Evolutionary conservation across 2,329 filamentous ascomycete genomes (phyloP), one percentile per base, ranked within the genome.

Genomic region (Xylaria sp.): DNA sequence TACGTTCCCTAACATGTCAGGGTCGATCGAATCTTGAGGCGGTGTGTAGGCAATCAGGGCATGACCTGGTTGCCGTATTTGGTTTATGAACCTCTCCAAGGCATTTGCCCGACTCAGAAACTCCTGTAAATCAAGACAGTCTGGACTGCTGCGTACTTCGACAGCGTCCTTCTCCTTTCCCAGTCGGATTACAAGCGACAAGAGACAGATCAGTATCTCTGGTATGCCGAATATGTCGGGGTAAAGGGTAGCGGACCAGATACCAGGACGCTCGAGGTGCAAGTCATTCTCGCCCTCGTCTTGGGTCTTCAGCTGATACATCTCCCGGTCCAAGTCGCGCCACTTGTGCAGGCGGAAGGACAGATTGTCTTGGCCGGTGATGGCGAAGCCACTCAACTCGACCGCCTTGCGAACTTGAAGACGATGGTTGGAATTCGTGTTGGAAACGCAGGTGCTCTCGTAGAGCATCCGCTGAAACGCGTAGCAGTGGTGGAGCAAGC

Each of bases 401-500:
- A 64, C 56, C 1, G 57, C 63, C 20, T 52, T 49, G 16, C 56
- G 59, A 13, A 64, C 61, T 17, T 58, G 47, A 7, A 34, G 47
- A 2, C 63, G 54, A 11, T 64, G 61, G 13, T 46, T 48, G 2
- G 59, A 60, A 3, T 61, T 55, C 1, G 43, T 48, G 19, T 45
- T 48, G 5, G 50, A 56, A 1, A 69, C 62, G n/a, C 67, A 70
- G 1, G 66, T 69, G 42, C 70, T 76, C 57, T 76, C 73, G 54
- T 76, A 67, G 38, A 75, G 65, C 11, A 76, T 66, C 1, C 73
- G 66, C 48, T 71, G 65, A 44, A 70, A 76, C 2, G 63, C 68
- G 52, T 76, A 76, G 55, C 71, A 75, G 50, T 76, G 74, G 60
- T 76, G 74, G 1, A 77, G 66, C 2, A 76, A 57, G 2, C 74